Conservation (phyloP, 371 early-diverging fungal species). For the Vairimorpha apis region DNA sequence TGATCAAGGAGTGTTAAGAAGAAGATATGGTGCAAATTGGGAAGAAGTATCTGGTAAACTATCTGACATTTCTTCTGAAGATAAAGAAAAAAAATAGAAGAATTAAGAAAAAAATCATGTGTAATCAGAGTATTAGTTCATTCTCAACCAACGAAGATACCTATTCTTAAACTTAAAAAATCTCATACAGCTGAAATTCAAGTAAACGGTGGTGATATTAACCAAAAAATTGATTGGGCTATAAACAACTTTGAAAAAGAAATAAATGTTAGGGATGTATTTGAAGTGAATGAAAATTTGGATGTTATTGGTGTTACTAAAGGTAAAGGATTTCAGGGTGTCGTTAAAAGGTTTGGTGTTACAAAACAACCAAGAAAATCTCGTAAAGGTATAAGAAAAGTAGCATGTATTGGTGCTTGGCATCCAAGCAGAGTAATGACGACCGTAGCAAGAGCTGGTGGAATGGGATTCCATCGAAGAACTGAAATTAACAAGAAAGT, state of each 20-base stretch:
- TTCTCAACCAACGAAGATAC: conserved; percentile 88
- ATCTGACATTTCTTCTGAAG: conserved; percentile 76
- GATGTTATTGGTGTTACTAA: conserved; percentile 97
- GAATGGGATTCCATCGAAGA: conserved; percentile 99
- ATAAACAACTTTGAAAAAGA: conserved; percentile 91
- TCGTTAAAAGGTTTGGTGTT: conserved; percentile 98
- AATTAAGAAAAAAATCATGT: conserved; percentile 94
- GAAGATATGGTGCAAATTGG: conserved; percentile 94
- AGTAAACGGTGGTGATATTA: conserved; percentile 93
- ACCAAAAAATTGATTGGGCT: conserved; percentile 94
- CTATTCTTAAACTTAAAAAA: conserved; percentile 82
- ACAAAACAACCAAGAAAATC: conserved; percentile 99
- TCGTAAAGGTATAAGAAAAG: conserved; percentile 98
- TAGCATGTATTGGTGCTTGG: conserved; percentile 99
- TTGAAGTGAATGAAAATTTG: conserved; percentile 92
- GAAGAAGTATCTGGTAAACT: conserved; percentile 96
- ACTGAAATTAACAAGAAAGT: conserved; percentile 99
- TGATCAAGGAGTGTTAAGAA: conserved; percentile 86
- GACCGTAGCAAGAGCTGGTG: conserved; percentile 98
- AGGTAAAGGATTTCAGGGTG: conserved; percentile 99
- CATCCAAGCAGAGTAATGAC: conserved; percentile 97
- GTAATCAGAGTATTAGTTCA: conserved; percentile 94
- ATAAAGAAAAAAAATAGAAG: conserved; percentile 75
- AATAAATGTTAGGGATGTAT: conserved; percentile 76
- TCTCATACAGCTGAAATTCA: conserved; percentile 98